A percentile compares a stretch with the other conserved stretches of the same genome.
phyloP scores from a whole-genome alignment of 768 basidiomycete genomes.

The Lentinula sp. region DNA sequence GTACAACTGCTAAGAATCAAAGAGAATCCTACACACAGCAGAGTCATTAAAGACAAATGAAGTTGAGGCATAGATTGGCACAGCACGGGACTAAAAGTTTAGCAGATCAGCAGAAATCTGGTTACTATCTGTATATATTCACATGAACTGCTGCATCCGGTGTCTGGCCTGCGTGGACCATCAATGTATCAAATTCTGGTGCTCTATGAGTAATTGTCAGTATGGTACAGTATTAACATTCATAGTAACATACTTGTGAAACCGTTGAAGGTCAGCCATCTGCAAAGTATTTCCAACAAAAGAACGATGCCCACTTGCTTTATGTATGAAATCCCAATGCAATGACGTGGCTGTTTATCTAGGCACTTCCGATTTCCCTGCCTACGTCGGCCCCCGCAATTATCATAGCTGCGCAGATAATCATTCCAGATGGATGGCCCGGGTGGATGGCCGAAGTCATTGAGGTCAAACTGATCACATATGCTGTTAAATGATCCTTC shows the following conservation, averaged over 20 bases:
- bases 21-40: constrained; percentile 31
- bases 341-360: too few relatives aligned
- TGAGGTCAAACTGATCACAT: too few relatives aligned
- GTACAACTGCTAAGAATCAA: not conserved
- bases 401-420: too few relatives aligned
- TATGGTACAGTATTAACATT: not conserved
- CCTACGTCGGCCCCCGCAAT: too few relatives aligned
- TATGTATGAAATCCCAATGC: too few relatives aligned
- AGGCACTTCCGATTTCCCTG: too few relatives aligned
- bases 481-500: too few relatives aligned
- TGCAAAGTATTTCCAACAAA: too few relatives aligned
- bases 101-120: not conserved
- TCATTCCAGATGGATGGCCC: too few relatives aligned
- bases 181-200: constrained; percentile 76
- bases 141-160: constrained; percentile 55
- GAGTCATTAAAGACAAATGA: constrained; percentile 72
- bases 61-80: constrained; percentile 72
- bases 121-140: not conserved
- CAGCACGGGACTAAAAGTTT: constrained; percentile 48
- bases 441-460: too few relatives aligned
- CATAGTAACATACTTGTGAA: not conserved
- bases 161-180: constrained; percentile 70
- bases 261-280: not conserved
- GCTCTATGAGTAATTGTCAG: constrained; percentile 23
- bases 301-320: too few relatives aligned